Percentiles rank a stretch among this genome's conserved stretches.
phyloP scores from a whole-genome alignment of 306 rosid genomes.

The Sechiopsis laciniata region DNA sequence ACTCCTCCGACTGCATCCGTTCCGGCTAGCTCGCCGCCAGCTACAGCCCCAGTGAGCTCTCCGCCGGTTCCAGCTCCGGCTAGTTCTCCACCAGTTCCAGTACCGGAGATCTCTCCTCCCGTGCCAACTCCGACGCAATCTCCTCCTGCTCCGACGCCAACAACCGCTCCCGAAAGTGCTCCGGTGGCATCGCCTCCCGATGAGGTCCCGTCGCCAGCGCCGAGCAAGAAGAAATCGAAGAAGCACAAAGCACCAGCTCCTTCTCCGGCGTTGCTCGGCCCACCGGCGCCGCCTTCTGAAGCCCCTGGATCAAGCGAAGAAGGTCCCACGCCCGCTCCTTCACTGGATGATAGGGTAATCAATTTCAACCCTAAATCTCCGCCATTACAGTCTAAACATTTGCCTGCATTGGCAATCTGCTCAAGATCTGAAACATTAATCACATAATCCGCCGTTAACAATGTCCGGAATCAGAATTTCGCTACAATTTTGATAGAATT shows the following conservation, averaged over 20 bases:
- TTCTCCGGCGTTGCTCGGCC: slow-evolving; percentile 26
- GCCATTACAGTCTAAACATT: background rate
- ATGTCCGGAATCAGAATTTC: background rate
- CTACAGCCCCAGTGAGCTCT: slow-evolving; percentile 31
- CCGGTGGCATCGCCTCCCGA: slow-evolving; percentile 42
- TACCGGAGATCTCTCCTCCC: slow-evolving; percentile 53
- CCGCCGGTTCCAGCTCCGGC: slow-evolving; percentile 56
- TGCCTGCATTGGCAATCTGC: background rate
- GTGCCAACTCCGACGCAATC: slow-evolving; percentile 42
- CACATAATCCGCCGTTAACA: background rate
- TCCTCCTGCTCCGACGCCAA: slow-evolving; percentile 27
- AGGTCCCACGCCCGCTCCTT: slow-evolving; percentile 47
- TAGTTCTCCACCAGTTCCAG: slow-evolving; percentile 47
- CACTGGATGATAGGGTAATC: slow-evolving; percentile 48
- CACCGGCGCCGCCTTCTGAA: slow-evolving; percentile 33
- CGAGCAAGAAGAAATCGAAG: slow-evolving; percentile 46
- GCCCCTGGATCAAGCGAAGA: slow-evolving; percentile 60
- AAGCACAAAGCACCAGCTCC: slow-evolving; percentile 64
- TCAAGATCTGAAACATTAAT: background rate
- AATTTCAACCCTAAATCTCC: background rate
- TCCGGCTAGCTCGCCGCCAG: slow-evolving; percentile 29
- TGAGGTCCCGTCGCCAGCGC: slow-evolving; percentile 59
- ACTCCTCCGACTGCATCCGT: slow-evolving; percentile 30
- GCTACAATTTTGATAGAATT: background rate
- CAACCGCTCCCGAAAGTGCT: slow-evolving; percentile 24